phyloP scores from a whole-genome alignment of 768 basidiomycete genomes.

The Symmetrospora coprosmae region DNA sequence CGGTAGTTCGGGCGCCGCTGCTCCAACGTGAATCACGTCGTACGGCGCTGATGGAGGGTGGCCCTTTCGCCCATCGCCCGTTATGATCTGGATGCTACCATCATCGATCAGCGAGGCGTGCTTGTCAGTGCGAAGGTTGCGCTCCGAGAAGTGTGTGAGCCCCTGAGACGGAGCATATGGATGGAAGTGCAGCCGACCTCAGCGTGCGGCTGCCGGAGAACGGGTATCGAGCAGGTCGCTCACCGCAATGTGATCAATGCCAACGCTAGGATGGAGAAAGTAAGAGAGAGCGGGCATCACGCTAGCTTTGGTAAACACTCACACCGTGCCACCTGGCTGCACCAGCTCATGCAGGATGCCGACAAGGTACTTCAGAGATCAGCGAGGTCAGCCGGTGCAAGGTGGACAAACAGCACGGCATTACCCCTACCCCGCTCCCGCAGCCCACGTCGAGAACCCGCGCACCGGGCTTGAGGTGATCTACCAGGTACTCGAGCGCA shows the following conservation, averaged over 20 bases:
- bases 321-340: conserved; percentile 27
- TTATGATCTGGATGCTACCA: conserved; percentile 50
- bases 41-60: conserved; percentile 39
- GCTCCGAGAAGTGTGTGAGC: conserved; percentile 44
- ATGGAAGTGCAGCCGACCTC: background rate
- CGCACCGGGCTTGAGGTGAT: conserved; percentile 54
- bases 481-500: conserved; percentile 61
- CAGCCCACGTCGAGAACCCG: conserved; percentile 53
- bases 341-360: conserved; percentile 69
- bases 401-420: conserved; percentile 18
- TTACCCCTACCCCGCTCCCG: conserved; percentile 27
- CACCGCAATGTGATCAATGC: conserved; percentile 77
- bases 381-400: background rate
- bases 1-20: conserved; percentile 66
- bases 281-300: conserved; percentile 40
- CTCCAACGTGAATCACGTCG: conserved; percentile 84
- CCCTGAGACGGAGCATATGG: background rate
- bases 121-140: conserved; percentile 57
- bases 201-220: background rate
- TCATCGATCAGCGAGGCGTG: conserved; percentile 46
- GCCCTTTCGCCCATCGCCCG: conserved; percentile 70
- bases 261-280: conserved; percentile 40
- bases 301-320: conserved; percentile 27
- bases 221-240: conserved; percentile 42
- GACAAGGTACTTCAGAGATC: conserved; percentile 58